These are phyloP conservation scores for Taphrina wiesneri DNA, from an alignment of 1,139 yeast genomes.

Conservation along the genomic window DNA sequence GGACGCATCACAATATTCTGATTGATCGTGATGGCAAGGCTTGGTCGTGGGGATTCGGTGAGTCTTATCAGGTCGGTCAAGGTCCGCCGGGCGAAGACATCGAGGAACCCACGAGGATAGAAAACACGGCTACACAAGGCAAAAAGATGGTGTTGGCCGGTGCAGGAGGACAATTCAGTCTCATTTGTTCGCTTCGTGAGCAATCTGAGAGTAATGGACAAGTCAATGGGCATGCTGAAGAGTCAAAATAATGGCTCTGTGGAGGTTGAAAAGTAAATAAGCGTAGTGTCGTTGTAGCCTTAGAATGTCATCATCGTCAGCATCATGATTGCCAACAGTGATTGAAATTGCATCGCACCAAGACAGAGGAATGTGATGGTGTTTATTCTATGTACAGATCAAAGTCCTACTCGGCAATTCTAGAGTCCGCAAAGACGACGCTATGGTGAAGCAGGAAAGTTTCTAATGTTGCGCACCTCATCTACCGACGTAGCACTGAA, in stretches of 20 bases:
- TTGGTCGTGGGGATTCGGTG: conserved; percentile 97
- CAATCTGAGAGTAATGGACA: neutral
- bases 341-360: neutral
- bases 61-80: conserved; percentile 91
- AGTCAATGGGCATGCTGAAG: neutral
- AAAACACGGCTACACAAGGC: conserved; percentile 86
- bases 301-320: neutral
- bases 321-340: too few relatives aligned
- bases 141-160: conserved; percentile 70
- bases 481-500: conserved; percentile 11
- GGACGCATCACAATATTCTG: conserved; percentile 91
- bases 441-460: conserved; percentile 7
- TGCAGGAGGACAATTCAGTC: conserved; percentile 92
- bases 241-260: neutral
- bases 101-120: conserved; percentile 79
- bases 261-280: neutral
- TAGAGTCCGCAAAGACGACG: neutral
- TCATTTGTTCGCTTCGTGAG: conserved; percentile 23
- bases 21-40: conserved; percentile 76
- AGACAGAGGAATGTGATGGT: neutral
- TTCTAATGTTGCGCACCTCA: conserved; percentile 16
- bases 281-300: neutral
- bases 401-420: neutral
- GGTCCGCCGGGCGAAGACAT: conserved; percentile 91
- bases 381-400: neutral